Evolutionary conservation across 2,329 filamentous ascomycete species (phyloP).

Genomic region (Aspergillus floridensis): DNA sequence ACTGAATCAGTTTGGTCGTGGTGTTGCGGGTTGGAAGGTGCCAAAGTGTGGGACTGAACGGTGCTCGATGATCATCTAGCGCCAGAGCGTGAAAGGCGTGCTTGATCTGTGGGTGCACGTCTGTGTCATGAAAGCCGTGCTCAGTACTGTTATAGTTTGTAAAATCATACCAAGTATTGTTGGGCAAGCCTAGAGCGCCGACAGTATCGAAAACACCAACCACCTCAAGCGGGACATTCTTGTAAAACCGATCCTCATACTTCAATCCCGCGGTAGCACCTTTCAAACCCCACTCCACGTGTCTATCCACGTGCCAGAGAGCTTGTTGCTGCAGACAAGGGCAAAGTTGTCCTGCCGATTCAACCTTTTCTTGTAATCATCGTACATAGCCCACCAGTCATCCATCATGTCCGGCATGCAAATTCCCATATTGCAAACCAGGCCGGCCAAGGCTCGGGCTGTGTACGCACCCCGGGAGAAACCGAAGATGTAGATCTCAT

Average conservation of each 20-base stretch:
- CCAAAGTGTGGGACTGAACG: constrained; percentile 55
- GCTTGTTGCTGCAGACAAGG: too few species aligned
- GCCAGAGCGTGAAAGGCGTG: constrained; percentile 42
- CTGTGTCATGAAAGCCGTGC: background rate
- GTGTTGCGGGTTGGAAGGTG: constrained; percentile 38
- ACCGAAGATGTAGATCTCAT: constrained; percentile 16
- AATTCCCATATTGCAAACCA: constrained; percentile 13
- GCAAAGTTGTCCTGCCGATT: background rate
- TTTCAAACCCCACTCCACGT: background rate
- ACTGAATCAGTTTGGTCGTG: constrained; percentile 45
- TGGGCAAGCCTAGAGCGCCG: constrained; percentile 31
- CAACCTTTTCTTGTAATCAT: background rate
- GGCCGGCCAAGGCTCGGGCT: constrained; percentile 10
- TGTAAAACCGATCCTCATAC: background rate
- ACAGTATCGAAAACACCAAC: constrained; percentile 37
- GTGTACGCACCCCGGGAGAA: constrained; percentile 15
- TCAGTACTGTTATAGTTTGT: background rate
- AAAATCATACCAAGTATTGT: constrained; percentile 15
- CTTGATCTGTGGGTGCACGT: constrained; percentile 28
- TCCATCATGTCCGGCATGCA: constrained; percentile 1
- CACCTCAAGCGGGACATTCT: constrained; percentile 17
- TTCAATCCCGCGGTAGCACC: background rate
- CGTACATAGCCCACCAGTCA: background rate
- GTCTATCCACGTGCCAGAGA: too few species aligned
- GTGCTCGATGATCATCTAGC: constrained; percentile 39